Evolutionary conservation across 352 stramenopile species (phyloP), one percentile per base, ranked within the genome.

Genomic region (Blastocystis sp.): DNA sequence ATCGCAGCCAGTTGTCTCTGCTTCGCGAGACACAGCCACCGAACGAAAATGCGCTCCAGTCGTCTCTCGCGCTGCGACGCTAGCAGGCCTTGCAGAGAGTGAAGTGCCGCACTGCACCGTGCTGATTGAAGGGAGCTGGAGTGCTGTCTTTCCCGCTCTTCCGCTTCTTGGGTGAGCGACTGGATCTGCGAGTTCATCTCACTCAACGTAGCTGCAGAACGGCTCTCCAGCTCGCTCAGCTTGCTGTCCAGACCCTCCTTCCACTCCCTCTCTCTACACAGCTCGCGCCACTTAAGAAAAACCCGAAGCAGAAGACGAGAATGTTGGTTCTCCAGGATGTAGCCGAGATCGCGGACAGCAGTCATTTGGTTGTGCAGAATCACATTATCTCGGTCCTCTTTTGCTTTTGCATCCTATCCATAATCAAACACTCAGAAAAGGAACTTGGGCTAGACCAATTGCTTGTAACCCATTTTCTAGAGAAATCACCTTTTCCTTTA

Each of bases 401-500:
- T 84, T 23, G 54, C 54, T 37, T 64, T 66, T 8, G 26, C 29
- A 13, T 84, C 54, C 73, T 84, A 54, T 11, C 45, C 61, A 4
- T 45, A 37, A 37, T 41, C 20, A 18, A 34, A 26, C 7, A 2
- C 37, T 1, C 47, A 3, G 15, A 41, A 50, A 53, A 26, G 34
- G 3, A 53, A 84, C 73, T 29, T 84, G 73, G 2, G 26, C 73
- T 9, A 54, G 34, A 54, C 73, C 73, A 26, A 84, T 84, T 8
- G 56, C 54, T 37, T 68, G 50, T 4, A 84, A 45, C 20, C 73
- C 73, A 50, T 68, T 15, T 43, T 84, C 73, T 15, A 84, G 26
- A 23, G 73, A 68, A 11, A 43, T 23, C 11, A 84, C 73, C 73
- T 84, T 84, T 64, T 84, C 73, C 73, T 84, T 84, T 8, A 84